Evolutionary conservation across 352 stramenopile genomes (phyloP).

Genomic region (Phytophthora pistaciae): DNA sequence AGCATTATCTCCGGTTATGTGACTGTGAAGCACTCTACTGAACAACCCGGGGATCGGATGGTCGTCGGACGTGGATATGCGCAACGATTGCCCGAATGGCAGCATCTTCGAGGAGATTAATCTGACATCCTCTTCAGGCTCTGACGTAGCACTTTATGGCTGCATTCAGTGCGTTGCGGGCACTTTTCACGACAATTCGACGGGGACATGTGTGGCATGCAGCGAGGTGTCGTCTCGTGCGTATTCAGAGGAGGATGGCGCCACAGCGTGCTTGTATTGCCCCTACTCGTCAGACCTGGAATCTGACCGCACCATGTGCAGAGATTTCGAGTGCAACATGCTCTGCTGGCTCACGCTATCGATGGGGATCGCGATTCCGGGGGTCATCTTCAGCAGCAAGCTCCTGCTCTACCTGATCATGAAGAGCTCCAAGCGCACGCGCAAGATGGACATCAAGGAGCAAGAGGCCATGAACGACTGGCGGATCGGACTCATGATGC

Average conservation of each 20-base stretch:
- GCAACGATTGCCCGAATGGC: slow-evolving; percentile 59
- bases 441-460: slow-evolving; percentile 59
- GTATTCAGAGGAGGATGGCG: slow-evolving; percentile 63
- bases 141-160: slow-evolving; percentile 44
- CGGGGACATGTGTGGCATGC: slow-evolving; percentile 50
- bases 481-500: slow-evolving; percentile 73
- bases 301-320: slow-evolving; percentile 43
- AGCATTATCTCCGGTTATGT: too few relatives aligned
- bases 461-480: slow-evolving; percentile 76
- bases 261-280: slow-evolving; percentile 63
- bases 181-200: slow-evolving; percentile 63
- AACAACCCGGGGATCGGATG: slow-evolving; percentile 65
- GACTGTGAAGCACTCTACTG: slow-evolving; percentile 56
- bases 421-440: slow-evolving; percentile 47
- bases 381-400: slow-evolving; percentile 64
- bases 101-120: slow-evolving; percentile 58
- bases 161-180: slow-evolving; percentile 74
- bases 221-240: slow-evolving; percentile 53
- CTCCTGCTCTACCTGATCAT: slow-evolving; percentile 55
- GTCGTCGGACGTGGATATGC: slow-evolving; percentile 39
- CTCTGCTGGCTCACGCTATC: slow-evolving; percentile 75
- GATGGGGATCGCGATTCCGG: slow-evolving; percentile 55
- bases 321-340: slow-evolving; percentile 59
- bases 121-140: slow-evolving; percentile 21
- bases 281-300: slow-evolving; percentile 69